phyloP scores from a whole-genome alignment of 2,329 filamentous ascomycete genomes.

The Botrytis medusae region DNA sequence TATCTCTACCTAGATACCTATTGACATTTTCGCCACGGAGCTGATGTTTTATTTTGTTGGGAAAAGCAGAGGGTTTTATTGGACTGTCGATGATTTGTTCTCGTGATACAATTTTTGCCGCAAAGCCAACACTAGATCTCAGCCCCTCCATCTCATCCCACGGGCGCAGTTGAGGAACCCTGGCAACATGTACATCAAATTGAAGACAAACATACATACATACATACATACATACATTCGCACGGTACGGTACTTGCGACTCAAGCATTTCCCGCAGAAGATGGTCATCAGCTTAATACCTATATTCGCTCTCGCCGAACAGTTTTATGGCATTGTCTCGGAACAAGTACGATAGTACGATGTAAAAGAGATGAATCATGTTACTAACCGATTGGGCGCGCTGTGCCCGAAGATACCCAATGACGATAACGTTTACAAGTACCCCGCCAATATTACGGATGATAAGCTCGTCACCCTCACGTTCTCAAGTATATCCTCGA shows the following conservation, averaged over 20 bases:
- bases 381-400: constrained; percentile 5
- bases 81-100: background rate
- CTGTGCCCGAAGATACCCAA: constrained; percentile 16
- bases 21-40: background rate
- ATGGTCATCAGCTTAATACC: background rate
- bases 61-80: background rate
- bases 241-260: background rate
- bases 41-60: background rate
- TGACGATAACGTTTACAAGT: constrained; percentile 6
- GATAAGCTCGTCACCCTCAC: background rate
- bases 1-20: background rate
- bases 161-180: background rate
- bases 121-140: background rate
- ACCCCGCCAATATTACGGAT: constrained; percentile 4
- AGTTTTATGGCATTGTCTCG: background rate
- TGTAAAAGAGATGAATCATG: background rate
- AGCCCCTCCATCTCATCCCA: background rate
- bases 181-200: background rate
- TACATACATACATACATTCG: background rate
- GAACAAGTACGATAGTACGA: background rate
- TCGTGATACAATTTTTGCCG: background rate
- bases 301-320: background rate
- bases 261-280: background rate
- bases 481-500: background rate
- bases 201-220: background rate